Base-by-base conservation (phyloP, 2,329 filamentous ascomycete species). In the Byssoonygena ceratinophila region DNA sequence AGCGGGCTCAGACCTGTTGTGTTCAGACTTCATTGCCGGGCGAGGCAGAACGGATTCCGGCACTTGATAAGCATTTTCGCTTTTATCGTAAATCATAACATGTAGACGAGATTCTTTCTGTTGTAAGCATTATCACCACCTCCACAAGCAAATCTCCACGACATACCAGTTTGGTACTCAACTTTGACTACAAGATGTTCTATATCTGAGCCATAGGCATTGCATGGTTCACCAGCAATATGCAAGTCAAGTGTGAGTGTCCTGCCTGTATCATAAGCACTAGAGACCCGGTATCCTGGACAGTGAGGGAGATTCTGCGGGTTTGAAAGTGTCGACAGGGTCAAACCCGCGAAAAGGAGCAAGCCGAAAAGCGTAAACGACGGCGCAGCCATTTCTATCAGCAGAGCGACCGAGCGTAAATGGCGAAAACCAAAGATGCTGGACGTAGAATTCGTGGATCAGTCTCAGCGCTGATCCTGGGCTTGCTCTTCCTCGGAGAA, bases 51-150 rank as follows among this genome's bases (percentile, higher is more conserved):
- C 77, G 1, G 74, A 74, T 32, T 82, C 79, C 14, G 83, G 83
- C 1, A 87, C 75, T 62, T 87, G 82, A 61, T 83, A 87, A 36
- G 82, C 80, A 25, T 78, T 74, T 56, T 80, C 74, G 6, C 67
- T 77, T 1, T 75, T 73, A 64, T 87, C 84, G 58, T 80, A 77
- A 51, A 86, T 84, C 60, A 82, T 76, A 63, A 86, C 79, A 59
- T 85, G 83, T 6, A 87, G 73, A 6, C 83, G 79, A 20, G 74
- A 71, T 34, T 77, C 79, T 80, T 54, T 27, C 31, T 40, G 22
- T 37, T 16, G 37, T 40, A 16, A 40, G 37, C 8, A 40, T 40
- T 51, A 11, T 36, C 23, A 25, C 7, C 18, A 32, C 11, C 18
- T 23, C 7, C 11, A 23, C 9, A 27, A 14, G 11, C 4, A 16